These are phyloP conservation scores for Cryptosporidium canis DNA, from an alignment of 169 alveolate genomes.

Conservation along the genomic window DNA sequence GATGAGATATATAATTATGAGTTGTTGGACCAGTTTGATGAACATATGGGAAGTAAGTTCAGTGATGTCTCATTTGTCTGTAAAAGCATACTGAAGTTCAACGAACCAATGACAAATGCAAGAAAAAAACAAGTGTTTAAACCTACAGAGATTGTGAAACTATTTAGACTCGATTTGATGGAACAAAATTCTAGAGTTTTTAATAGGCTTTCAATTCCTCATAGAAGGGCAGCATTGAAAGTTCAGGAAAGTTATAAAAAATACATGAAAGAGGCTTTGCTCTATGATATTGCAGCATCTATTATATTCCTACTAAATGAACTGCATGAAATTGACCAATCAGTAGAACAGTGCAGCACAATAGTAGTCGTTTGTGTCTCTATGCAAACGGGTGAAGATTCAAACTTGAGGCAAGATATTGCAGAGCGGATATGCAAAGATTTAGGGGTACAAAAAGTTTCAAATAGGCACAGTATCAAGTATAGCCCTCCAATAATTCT, in stretches of 20 bases:
- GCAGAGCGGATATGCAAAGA: conserved; percentile 55
- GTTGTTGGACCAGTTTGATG: background rate
- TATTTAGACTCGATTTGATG: conserved; percentile 34
- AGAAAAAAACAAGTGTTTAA: background rate
- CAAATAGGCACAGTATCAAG: background rate
- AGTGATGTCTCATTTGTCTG: conserved; percentile 29
- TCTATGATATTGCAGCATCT: conserved; percentile 57
- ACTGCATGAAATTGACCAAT: conserved; percentile 26
- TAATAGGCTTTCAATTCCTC: conserved; percentile 52
- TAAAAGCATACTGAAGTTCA: conserved; percentile 13
- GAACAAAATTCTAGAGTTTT: conserved; percentile 2
- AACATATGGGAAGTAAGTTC: conserved; percentile 6
- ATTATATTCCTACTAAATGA: conserved; percentile 42
- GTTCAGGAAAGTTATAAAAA: conserved; percentile 56
- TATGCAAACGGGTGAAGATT: background rate
- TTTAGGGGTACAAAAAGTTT: background rate
- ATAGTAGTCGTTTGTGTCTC: conserved; percentile 8
- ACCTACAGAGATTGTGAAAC: conserved; percentile 19
- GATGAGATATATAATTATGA: conserved; percentile 20
- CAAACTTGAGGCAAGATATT: background rate
- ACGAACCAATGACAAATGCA: background rate
- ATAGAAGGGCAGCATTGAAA: conserved; percentile 43
- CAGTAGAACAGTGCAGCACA: conserved; percentile 37
- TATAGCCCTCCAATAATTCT: background rate
- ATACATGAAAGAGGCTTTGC: background rate